Conservation (phyloP, 441 rosid species). For the Manihot esculenta region DNA sequence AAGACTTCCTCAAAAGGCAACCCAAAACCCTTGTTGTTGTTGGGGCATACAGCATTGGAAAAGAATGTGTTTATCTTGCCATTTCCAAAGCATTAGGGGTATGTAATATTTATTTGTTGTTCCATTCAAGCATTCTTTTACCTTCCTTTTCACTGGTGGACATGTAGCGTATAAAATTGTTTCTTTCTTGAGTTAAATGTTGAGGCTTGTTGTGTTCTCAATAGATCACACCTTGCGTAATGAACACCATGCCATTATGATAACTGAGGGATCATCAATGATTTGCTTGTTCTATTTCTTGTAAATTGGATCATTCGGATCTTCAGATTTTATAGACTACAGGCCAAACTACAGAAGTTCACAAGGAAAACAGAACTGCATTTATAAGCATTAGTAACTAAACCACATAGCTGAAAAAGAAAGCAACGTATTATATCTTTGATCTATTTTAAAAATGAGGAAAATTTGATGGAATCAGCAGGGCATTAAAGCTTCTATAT, state of each 20-base stretch:
- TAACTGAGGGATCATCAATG: background rate
- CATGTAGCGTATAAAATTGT: background rate
- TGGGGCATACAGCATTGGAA: conserved; percentile 82
- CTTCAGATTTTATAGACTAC: background rate
- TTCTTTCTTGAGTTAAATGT: background rate
- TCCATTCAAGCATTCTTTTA: conserved; percentile 6
- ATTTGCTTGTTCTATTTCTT: background rate
- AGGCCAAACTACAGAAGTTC: background rate
- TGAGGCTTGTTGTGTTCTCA: background rate
- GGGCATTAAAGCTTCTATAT: background rate
- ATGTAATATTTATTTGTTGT: conserved; percentile 12
- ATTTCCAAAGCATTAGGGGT: conserved; percentile 79
- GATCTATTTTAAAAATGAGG: background rate
- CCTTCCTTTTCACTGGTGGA: conserved; percentile 4
- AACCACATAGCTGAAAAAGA: background rate
- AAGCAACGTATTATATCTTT: background rate
- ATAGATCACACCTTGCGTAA: background rate
- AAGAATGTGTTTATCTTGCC: conserved; percentile 78
- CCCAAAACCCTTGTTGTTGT: conserved; percentile 72
- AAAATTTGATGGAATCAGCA: background rate
- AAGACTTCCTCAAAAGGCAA: conserved; percentile 52
- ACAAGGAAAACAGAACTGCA: background rate
- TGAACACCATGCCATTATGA: background rate
- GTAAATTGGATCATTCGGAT: background rate
- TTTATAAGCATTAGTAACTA: background rate